Evolutionary conservation across 345 rosid species (phyloP).

Genomic region (Corymbia maculata): DNA sequence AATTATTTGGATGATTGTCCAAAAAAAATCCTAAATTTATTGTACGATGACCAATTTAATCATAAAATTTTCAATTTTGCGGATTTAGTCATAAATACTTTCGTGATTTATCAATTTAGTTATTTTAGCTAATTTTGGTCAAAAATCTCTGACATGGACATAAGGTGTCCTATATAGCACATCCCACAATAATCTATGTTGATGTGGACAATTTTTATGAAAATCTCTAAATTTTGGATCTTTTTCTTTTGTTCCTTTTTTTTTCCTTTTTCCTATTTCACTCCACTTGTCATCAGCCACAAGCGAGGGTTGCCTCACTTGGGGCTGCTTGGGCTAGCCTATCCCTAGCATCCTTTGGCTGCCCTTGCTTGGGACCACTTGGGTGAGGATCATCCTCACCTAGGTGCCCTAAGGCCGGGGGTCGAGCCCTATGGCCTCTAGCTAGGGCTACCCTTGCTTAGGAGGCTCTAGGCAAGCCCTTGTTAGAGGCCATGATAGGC

Average conservation of each 20-base stretch:
- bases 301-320: not conserved
- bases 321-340: not conserved
- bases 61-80: fast-evolving
- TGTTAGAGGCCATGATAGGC: not conserved
- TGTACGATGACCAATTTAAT: not conserved
- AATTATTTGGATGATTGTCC: not conserved
- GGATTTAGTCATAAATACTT: not conserved
- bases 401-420: not conserved
- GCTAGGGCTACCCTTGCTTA: not conserved
- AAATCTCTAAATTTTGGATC: no score
- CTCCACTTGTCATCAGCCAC: not conserved
- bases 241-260: not conserved
- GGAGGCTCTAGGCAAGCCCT: not conserved
- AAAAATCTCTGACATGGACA: not conserved
- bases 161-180: no score
- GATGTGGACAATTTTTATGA: not conserved
- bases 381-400: not conserved
- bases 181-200: fast-evolving
- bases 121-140: not conserved
- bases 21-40: not conserved
- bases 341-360: not conserved
- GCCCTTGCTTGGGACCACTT: fast-evolving
- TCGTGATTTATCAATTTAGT: not conserved
- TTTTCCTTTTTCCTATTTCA: not conserved
- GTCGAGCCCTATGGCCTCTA: not conserved